These are phyloP conservation scores for Psilocybe subaeruginosa DNA, from an alignment of 768 basidiomycete genomes.

Conservation along the genomic window DNA sequence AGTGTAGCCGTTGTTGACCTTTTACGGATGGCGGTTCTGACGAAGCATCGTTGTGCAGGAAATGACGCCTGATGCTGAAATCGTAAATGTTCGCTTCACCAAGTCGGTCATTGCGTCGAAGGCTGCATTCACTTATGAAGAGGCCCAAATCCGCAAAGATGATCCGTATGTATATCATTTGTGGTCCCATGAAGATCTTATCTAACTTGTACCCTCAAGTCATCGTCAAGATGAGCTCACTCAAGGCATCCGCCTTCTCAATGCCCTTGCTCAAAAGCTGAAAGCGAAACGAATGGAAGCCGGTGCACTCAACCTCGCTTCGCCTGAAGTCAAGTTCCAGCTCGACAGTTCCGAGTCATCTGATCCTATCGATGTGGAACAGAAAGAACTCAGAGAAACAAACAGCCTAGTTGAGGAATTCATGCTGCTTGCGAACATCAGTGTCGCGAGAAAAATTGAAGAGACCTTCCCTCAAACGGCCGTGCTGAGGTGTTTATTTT, in stretches of 20 bases:
- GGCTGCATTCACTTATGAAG: conserved; percentile 95
- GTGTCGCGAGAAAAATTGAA: conserved; percentile 89
- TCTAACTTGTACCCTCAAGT: conserved; percentile 37
- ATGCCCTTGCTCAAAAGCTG: conserved; percentile 82
- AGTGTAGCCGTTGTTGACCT: conserved; percentile 7
- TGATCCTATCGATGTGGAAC: conserved; percentile 96
- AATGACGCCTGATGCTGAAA: conserved; percentile 85
- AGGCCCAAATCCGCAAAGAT: conserved; percentile 93
- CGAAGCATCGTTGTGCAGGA: conserved; percentile 57
- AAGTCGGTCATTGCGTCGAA: conserved; percentile 98
- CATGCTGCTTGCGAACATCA: conserved; percentile 97
- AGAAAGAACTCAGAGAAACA: conserved; percentile 90
- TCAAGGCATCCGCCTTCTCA: conserved; percentile 84
- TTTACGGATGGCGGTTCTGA: not conserved
- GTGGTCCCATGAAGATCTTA: too few species aligned
- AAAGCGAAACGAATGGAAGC: conserved; percentile 88
- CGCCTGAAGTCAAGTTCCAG: conserved; percentile 97
- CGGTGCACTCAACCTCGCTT: conserved; percentile 97
- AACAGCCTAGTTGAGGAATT: conserved; percentile 98
- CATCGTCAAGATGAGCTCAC: conserved; percentile 82
- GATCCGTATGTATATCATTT: conserved; percentile 51
- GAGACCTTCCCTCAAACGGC: conserved; percentile 96
- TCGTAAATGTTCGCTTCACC: conserved; percentile 87
- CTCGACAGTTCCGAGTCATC: conserved; percentile 91
- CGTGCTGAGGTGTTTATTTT: conserved; percentile 67